Evolutionary conservation across 805 yeast species (phyloP).

Genomic region (Candida chauliodis): DNA sequence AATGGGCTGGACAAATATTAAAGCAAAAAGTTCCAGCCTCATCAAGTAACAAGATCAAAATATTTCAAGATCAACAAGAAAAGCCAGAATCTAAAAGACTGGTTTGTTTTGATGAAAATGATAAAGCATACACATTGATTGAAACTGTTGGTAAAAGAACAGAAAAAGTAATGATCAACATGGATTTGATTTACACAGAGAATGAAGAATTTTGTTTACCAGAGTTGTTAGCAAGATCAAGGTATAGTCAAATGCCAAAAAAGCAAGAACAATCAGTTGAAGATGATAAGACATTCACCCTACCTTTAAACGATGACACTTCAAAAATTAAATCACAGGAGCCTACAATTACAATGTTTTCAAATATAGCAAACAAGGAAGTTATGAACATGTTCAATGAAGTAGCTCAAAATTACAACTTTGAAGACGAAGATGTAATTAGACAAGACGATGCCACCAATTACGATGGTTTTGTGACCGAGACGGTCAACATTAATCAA

Average conservation of each 20-base stretch:
- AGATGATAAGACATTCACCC: constrained; percentile 30
- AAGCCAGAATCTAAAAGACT: constrained; percentile 7
- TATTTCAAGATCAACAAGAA: constrained; percentile 21
- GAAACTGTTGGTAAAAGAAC: constrained; percentile 54
- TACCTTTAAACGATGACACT: constrained; percentile 37
- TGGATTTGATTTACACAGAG: constrained; percentile 48
- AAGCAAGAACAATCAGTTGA: constrained; percentile 4
- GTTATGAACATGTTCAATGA: constrained; percentile 73
- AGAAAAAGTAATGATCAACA: constrained; percentile 58
- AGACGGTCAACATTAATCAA: constrained; percentile 32
- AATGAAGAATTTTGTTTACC: constrained; percentile 55
- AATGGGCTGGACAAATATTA: constrained; percentile 65
- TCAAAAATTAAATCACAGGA: constrained; percentile 40
- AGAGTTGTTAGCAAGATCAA: constrained; percentile 57
- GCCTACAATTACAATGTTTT: constrained; percentile 76
- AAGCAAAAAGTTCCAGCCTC: constrained; percentile 29
- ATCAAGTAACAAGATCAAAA: constrained; percentile 26
- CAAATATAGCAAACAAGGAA: constrained; percentile 73
- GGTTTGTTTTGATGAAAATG: constrained; percentile 7
- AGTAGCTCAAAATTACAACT: constrained; percentile 31
- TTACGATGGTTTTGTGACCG: constrained; percentile 47
- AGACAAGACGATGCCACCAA: constrained; percentile 29
- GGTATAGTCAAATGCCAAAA: not conserved
- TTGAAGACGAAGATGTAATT: constrained; percentile 25
- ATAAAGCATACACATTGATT: constrained; percentile 20